phyloP scores from a whole-genome alignment of 495 filamentous ascomycete genomes.

The Chaetomium cochliodes region DNA sequence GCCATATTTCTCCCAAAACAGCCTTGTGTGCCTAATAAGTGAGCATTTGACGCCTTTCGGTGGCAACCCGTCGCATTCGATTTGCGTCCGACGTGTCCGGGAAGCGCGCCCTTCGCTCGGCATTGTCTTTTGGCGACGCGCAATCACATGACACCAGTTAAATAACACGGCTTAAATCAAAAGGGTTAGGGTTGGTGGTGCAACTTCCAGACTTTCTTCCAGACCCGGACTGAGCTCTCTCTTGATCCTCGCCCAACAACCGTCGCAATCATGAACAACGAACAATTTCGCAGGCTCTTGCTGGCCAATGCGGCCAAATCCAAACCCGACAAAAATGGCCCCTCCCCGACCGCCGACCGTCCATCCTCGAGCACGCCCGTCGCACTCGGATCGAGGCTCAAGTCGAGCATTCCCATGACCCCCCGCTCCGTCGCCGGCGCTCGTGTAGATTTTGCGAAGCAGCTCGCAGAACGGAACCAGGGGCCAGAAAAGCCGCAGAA shows the following conservation, averaged over 20 bases:
- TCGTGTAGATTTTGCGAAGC: conserved; percentile 73
- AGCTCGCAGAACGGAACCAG: conserved; percentile 74
- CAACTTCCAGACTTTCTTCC: neutral
- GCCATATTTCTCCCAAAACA: neutral
- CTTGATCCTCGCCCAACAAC: neutral
- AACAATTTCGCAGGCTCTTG: conserved; percentile 89
- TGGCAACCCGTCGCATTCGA: neutral
- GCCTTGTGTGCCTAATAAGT: too few relatives aligned
- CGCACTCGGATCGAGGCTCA: conserved; percentile 63
- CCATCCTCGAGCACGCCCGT: conserved; percentile 34
- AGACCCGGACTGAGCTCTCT: too few relatives aligned
- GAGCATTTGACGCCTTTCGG: conserved; percentile 1
- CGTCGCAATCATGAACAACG: conserved; percentile 76
- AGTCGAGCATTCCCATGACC: conserved; percentile 82
- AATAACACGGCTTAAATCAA: neutral
- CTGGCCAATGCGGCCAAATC: conserved; percentile 48
- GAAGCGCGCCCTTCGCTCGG: conserved; percentile 16
- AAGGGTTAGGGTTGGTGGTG: neutral
- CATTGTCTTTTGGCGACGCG: neutral
- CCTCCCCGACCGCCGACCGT: conserved; percentile 32
- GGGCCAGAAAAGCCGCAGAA: conserved; percentile 53
- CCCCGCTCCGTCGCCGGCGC: conserved; percentile 65
- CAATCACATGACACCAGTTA: conserved; percentile 8
- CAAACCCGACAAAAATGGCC: conserved; percentile 39
- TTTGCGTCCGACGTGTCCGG: conserved; percentile 1